A percentile compares a stretch with the other conserved stretches of the same genome.
phyloP scores from a whole-genome alignment of 164 flowering plant species.

The Magnolia kwangsiensis region DNA sequence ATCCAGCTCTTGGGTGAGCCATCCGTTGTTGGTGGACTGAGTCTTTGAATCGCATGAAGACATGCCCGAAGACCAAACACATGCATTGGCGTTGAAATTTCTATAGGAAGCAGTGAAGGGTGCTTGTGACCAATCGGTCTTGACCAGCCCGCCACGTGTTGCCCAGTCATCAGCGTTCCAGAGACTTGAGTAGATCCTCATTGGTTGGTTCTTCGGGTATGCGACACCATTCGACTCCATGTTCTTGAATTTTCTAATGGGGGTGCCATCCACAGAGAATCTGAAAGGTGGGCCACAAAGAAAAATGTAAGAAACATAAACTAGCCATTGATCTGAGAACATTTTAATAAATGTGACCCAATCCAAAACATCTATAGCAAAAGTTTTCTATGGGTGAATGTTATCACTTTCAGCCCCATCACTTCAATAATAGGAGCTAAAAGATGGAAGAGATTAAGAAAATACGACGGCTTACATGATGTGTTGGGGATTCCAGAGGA shows the following conservation, averaged over 20 bases:
- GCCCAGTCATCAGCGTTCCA: conserved; percentile 17
- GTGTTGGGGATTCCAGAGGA: conserved; percentile 13
- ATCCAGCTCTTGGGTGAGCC: conserved; percentile 17
- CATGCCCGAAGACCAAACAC: conserved; percentile 6
- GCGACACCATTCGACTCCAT: background rate
- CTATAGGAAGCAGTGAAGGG: conserved; percentile 8
- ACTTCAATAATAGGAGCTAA: background rate
- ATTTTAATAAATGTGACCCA: too few relatives aligned
- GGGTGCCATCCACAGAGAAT: conserved; percentile 9
- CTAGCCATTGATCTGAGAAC: too few relatives aligned
- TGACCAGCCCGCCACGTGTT: conserved; percentile 7
- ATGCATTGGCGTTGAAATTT: background rate
- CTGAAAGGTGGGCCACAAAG: background rate
- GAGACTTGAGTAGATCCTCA: conserved; percentile 8
- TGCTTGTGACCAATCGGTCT: conserved; percentile 10
- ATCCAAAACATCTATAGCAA: too few relatives aligned
- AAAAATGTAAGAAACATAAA: background rate
- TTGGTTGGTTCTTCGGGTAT: conserved; percentile 12
- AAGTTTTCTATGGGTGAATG: too few relatives aligned
- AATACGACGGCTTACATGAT: conserved; percentile 2
- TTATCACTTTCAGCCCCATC: too few relatives aligned
- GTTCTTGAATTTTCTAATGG: conserved; percentile 11
- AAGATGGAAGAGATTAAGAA: background rate
- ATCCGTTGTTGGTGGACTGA: background rate
- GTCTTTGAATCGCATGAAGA: background rate